A percentile compares a stretch with the other conserved stretches of the same genome.
Evolutionary conservation across 805 yeast genomes (phyloP).

Genomic region (Wickerhamiella qilinensis): DNA sequence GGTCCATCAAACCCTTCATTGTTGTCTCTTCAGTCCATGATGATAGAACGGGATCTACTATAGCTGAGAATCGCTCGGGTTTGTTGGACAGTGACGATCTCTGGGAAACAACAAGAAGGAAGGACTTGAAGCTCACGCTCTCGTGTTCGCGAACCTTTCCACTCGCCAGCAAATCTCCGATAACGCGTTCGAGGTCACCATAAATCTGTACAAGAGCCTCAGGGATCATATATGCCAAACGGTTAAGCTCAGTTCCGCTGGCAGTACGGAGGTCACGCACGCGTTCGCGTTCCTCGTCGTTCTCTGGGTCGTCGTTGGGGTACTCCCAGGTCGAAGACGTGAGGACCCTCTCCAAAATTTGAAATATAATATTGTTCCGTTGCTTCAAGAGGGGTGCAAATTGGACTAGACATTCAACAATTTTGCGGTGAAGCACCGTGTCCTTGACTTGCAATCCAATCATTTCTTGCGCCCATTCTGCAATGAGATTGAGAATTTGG

Average conservation of each 20-base stretch:
- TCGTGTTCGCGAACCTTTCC: slow-evolving; percentile 76
- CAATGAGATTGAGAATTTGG: slow-evolving; percentile 50
- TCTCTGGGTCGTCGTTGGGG: slow-evolving; percentile 45
- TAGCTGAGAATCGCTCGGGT: slow-evolving; percentile 60
- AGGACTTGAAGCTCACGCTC: slow-evolving; percentile 84
- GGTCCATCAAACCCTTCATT: slow-evolving; percentile 71
- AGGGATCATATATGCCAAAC: slow-evolving; percentile 91
- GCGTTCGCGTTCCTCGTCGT: slow-evolving; percentile 51
- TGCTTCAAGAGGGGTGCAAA: slow-evolving; percentile 82
- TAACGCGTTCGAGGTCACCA: slow-evolving; percentile 66
- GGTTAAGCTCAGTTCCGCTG: slow-evolving; percentile 86
- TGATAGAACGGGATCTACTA: slow-evolving; percentile 82
- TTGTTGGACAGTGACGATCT: slow-evolving; percentile 52
- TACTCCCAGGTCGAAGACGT: slow-evolving; percentile 73
- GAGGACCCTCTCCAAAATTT: slow-evolving; percentile 70
- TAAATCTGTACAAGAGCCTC: slow-evolving; percentile 70
- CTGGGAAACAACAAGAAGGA: slow-evolving; percentile 79
- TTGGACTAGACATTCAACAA: slow-evolving; percentile 83
- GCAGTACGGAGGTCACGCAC: slow-evolving; percentile 78
- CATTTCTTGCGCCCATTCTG: slow-evolving; percentile 36
- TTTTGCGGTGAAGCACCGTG: slow-evolving; percentile 67
- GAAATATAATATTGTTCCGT: slow-evolving; percentile 53
- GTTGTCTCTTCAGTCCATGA: slow-evolving; percentile 92
- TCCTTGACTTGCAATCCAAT: slow-evolving; percentile 61
- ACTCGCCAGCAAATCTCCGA: slow-evolving; percentile 50